Evolutionary conservation across 352 stramenopile genomes (phyloP).

Genomic region (Hyaloperonospora brassicae): DNA sequence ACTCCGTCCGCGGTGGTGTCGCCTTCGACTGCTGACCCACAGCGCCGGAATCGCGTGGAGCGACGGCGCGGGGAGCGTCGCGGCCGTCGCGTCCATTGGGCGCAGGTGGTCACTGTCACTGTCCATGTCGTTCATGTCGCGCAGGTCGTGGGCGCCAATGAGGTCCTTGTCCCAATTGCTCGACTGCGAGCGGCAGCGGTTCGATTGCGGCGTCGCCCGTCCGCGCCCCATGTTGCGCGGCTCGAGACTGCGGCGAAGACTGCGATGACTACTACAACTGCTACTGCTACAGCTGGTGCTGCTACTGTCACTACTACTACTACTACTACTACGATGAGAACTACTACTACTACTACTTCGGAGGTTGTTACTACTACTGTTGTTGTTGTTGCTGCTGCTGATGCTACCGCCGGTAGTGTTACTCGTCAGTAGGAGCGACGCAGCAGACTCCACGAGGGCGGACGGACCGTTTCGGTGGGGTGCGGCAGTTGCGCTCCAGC

Average conservation of each 20-base stretch:
- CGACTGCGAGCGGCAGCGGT: conserved; percentile 48
- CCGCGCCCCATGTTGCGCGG: conserved; percentile 12
- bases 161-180: conserved; percentile 50
- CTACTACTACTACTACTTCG: no score
- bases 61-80: conserved; percentile 33
- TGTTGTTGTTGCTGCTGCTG: no score
- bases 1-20: conserved; percentile 29
- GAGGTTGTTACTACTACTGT: no score
- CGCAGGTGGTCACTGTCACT: conserved; percentile 20
- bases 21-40: conserved; percentile 36
- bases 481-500: conserved; percentile 35
- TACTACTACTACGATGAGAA: no score
- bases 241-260: conserved; percentile 2
- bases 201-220: conserved; percentile 18
- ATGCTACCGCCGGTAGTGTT: no score
- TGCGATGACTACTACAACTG: no score
- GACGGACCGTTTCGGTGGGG: conserved; percentile 16
- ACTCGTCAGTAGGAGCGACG: no score
- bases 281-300: no score
- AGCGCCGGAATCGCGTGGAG: conserved; percentile 33
- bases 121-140: conserved; percentile 11
- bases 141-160: conserved; percentile 25
- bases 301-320: no score
- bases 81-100: conserved; percentile 30
- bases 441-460: conserved; percentile 3